phyloP scores from a whole-genome alignment of 345 rosid genomes.

The Lepidium didymum region DNA sequence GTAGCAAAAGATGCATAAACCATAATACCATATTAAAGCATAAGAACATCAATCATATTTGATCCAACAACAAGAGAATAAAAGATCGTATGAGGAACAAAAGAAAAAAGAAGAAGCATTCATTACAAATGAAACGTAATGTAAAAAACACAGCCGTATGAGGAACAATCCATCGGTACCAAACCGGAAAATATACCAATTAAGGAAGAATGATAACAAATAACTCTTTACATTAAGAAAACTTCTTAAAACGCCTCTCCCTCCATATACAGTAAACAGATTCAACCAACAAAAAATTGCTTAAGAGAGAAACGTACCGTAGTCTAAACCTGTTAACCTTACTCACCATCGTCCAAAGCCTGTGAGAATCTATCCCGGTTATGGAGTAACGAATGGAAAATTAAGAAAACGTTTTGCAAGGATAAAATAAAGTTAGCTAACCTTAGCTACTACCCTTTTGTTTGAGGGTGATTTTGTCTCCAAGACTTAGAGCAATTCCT shows the following conservation, averaged over 20 bases:
- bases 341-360: not conserved
- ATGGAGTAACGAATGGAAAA: not conserved
- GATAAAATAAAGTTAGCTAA: not conserved
- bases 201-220: not conserved
- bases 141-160: conserved; percentile 3
- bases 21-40: too few relatives aligned
- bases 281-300: conserved; percentile 9
- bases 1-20: too few relatives aligned
- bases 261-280: conserved; percentile 10
- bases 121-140: not conserved
- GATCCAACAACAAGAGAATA: too few relatives aligned
- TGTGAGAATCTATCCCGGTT: not conserved
- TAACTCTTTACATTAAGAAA: conserved; percentile 13
- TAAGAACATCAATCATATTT: too few relatives aligned
- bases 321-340: conserved; percentile 9
- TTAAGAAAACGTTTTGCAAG: not conserved
- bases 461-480: conserved; percentile 35
- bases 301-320: conserved; percentile 4
- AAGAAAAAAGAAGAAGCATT: not conserved
- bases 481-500: conserved; percentile 67
- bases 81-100: not conserved
- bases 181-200: conserved; percentile 19
- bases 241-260: not conserved
- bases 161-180: conserved; percentile 15
- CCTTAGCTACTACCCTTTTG: conserved; percentile 34